Evolutionary conservation across 768 basidiomycete genomes (phyloP).

Genomic region (Melanogaster broomeanus): DNA sequence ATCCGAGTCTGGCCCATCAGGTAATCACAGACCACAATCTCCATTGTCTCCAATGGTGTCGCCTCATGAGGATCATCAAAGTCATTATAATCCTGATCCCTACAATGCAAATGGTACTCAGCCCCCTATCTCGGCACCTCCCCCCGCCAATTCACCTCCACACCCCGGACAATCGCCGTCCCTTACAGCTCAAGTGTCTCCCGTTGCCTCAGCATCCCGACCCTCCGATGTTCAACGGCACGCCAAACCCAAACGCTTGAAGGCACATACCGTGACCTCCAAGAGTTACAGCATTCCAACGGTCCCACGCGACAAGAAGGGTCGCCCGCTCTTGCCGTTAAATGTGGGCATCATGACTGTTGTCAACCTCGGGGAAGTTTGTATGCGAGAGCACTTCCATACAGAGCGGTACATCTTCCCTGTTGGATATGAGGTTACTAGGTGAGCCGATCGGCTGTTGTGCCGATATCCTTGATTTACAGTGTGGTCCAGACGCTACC

Average conservation of each 20-base stretch:
- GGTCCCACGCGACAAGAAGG: slow-evolving; percentile 73
- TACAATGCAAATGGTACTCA: slow-evolving; percentile 25
- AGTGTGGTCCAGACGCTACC: slow-evolving; percentile 58
- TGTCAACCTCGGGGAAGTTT: slow-evolving; percentile 70
- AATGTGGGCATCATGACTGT: slow-evolving; percentile 90
- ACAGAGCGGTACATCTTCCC: slow-evolving; percentile 90
- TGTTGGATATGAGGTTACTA: slow-evolving; percentile 80
- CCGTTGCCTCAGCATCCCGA: slow-evolving; percentile 22
- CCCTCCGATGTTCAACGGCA: slow-evolving; percentile 37
- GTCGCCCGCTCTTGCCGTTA: slow-evolving; percentile 72
- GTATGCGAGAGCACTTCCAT: slow-evolving; percentile 83
- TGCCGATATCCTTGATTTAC: slow-evolving; percentile 1
- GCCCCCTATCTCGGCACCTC: slow-evolving; percentile 16
- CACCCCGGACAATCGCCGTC: slow-evolving; percentile 23
- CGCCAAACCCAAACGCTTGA: slow-evolving; percentile 74
- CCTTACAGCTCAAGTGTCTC: slow-evolving; percentile 10
- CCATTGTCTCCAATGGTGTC: slow-evolving; percentile 37
- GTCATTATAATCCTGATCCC: slow-evolving; percentile 21
- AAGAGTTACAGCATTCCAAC: slow-evolving; percentile 77
- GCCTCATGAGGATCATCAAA: slow-evolving; percentile 34
- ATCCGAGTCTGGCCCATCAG: slow-evolving; percentile 15
- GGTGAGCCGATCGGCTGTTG: slow-evolving; percentile 43
- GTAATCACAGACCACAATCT: slow-evolving; percentile 25
- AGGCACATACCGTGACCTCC: slow-evolving; percentile 79
- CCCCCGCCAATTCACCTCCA: slow-evolving; percentile 20